Base-by-base conservation (phyloP, 208 protist genomes). In the Leishmania braziliensis region DNA sequence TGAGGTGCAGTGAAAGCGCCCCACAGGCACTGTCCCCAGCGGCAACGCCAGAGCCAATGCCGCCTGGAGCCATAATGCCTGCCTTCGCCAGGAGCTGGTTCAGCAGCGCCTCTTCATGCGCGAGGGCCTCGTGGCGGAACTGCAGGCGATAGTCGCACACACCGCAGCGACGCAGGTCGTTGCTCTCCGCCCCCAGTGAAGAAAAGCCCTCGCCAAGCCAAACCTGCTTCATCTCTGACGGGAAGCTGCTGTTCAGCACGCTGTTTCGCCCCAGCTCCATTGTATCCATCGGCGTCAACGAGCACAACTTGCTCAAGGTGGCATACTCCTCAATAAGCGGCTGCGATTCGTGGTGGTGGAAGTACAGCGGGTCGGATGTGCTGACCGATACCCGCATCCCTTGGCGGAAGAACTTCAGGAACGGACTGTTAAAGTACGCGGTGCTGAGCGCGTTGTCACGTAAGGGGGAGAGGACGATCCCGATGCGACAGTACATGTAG, bases 401-500 rank as follows among this genome's bases (percentile, higher is more conserved):
- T 77, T 95, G 90, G 8, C 88, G 79, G 85, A 99, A 99, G 86
- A 99, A 99, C 23, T 94, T 91, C 20, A 93, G 82, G 85, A 99
- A 95, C 12, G 98, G 98, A 83, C 99, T 98, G 70, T 99, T 92
- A 76, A 98, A 91, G 86, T 99, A 99, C 26, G 95, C 84, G 26
- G 98, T 92, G 79, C 98, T 98, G 23, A 99, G 90, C 26, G 92
- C 93, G 90, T 99, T 99, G 89, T 99, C 99, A 79, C 94, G 95
- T 71, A 99, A 82, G 33, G 99, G 99, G 26, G 98, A 99, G 88
- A 99, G 93, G 23, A 99, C 96, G 33, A 99, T 88, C 54, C 98
- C 98, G 77, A 99, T 96, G 80, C 99, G 98, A 74, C 91, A 92
- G 63, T 99, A 94, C 89, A 99, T 99, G 89, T 99, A 98, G 23